Evolutionary conservation across 2,329 filamentous ascomycete genomes (phyloP).

Genomic region (Penicillium sp.): DNA sequence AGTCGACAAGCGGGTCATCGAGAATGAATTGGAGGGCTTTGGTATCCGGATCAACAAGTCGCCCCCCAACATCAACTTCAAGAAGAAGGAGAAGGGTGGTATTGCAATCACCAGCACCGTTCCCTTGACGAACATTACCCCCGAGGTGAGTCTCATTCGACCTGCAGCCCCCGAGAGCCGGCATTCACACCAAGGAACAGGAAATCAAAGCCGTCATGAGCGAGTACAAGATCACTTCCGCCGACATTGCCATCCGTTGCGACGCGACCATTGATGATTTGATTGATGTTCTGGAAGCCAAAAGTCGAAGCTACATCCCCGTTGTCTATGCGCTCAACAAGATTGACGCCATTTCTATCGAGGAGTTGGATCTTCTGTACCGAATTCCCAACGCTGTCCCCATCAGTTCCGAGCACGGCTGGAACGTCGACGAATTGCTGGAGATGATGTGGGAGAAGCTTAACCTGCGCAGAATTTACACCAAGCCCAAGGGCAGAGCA

Average conservation of each 20-base stretch:
- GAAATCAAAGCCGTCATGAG: constrained; percentile 98
- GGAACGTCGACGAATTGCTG: constrained; percentile 96
- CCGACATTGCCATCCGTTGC: constrained; percentile 95
- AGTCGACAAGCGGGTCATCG: constrained; percentile 94
- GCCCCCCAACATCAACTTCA: constrained; percentile 98
- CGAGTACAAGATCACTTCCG: constrained; percentile 95
- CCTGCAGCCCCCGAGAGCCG: not conserved
- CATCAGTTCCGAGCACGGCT: constrained; percentile 95
- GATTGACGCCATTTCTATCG: constrained; percentile 96
- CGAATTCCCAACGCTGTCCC: constrained; percentile 95
- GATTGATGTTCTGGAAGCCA: constrained; percentile 93
- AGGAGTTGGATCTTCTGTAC: constrained; percentile 94
- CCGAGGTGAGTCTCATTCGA: constrained; percentile 56
- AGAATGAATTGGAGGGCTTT: constrained; percentile 92
- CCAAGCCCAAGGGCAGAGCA: constrained; percentile 92
- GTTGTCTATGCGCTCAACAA: constrained; percentile 99
- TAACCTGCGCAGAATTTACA: constrained; percentile 88
- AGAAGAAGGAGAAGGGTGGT: constrained; percentile 98
- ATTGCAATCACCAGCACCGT: constrained; percentile 95
- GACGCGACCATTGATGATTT: constrained; percentile 97
- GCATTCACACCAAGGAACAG: constrained; percentile 29
- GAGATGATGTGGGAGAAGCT: constrained; percentile 99
- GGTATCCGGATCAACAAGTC: constrained; percentile 97
- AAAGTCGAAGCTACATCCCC: constrained; percentile 94
- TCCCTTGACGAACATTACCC: constrained; percentile 85